These are phyloP conservation scores for Suhomyces xylopsoci DNA, from an alignment of 805 yeast genomes.

Conservation along the genomic window DNA sequence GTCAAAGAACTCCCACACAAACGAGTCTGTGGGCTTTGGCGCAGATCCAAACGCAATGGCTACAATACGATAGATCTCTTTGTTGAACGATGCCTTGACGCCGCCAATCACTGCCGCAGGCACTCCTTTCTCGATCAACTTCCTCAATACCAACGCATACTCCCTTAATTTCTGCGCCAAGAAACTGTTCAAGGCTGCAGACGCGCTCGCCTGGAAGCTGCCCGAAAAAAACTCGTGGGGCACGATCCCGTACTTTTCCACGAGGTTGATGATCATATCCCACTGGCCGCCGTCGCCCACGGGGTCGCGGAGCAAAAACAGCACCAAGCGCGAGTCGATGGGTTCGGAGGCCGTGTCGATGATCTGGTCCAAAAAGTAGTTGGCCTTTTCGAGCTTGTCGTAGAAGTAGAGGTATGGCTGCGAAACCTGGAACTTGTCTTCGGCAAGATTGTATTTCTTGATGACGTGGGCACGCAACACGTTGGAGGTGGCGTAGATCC, in stretches of 20 bases:
- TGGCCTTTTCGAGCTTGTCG: conserved; percentile 83
- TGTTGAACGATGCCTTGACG: conserved; percentile 44
- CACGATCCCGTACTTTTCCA: conserved; percentile 77
- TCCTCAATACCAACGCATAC: conserved; percentile 68
- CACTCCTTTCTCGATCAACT: conserved; percentile 41
- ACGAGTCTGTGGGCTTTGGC: conserved; percentile 64
- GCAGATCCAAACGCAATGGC: conserved; percentile 75
- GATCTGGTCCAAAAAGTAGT: conserved; percentile 74
- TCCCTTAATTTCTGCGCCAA: conserved; percentile 72
- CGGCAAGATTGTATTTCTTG: conserved; percentile 53
- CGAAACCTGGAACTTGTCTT: conserved; percentile 62
- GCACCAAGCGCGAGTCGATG: conserved; percentile 68
- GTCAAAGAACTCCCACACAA: conserved; percentile 73
- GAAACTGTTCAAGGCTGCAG: conserved; percentile 54
- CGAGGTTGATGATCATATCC: conserved; percentile 74
- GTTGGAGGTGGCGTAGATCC: conserved; percentile 85
- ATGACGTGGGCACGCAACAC: conserved; percentile 63
- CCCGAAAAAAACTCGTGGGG: conserved; percentile 77
- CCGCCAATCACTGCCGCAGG: conserved; percentile 33
- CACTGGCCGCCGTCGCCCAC: conserved; percentile 86
- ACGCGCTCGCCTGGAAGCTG: conserved; percentile 53
- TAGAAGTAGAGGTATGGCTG: conserved; percentile 79
- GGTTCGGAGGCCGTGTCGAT: conserved; percentile 64
- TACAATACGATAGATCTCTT: conserved; percentile 62
- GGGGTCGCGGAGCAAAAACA: conserved; percentile 62